phyloP scores from a whole-genome alignment of 176 grass and related monocot species.

The Guadua angustifolia region DNA sequence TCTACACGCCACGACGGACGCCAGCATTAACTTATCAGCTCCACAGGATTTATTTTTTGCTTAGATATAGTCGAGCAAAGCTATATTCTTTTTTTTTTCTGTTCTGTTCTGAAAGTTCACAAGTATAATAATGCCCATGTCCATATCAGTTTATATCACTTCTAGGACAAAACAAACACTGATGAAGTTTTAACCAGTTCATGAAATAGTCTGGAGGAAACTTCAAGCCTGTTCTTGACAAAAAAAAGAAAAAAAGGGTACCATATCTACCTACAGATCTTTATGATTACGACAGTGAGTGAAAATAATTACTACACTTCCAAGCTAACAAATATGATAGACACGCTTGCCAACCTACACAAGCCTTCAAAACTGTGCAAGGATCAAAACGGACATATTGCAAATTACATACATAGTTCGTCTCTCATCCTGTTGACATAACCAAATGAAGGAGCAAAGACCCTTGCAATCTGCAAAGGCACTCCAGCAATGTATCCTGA shows the following conservation, averaged over 20 bases:
- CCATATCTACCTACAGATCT: not conserved
- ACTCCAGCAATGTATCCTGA: not conserved
- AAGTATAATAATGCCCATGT: not conserved
- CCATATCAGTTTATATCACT: not conserved
- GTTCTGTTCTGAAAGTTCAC: not conserved
- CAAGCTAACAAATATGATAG: slow-evolving; percentile 34
- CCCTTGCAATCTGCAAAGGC: not conserved
- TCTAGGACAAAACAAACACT: not conserved
- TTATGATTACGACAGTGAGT: not conserved
- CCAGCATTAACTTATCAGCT: not conserved
- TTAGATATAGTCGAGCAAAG: not conserved
- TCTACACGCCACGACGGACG: slow-evolving; percentile 9
- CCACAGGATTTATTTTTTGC: not conserved
- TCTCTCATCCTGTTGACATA: not conserved
- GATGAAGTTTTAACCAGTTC: not conserved
- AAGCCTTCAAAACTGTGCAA: not conserved
- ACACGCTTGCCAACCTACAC: not conserved
- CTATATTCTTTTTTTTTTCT: not conserved
- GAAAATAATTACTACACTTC: slow-evolving; percentile 15
- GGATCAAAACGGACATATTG: not conserved
- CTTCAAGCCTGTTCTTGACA: slow-evolving; percentile 1
- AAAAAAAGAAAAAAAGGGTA: not conserved
- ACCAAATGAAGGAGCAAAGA: not conserved
- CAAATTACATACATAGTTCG: not conserved
- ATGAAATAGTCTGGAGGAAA: not conserved